Percentiles rank a stretch among this genome's conserved stretches.
phyloP scores from a whole-genome alignment of 2,329 filamentous ascomycete species.

The Alternaria consortialis region DNA sequence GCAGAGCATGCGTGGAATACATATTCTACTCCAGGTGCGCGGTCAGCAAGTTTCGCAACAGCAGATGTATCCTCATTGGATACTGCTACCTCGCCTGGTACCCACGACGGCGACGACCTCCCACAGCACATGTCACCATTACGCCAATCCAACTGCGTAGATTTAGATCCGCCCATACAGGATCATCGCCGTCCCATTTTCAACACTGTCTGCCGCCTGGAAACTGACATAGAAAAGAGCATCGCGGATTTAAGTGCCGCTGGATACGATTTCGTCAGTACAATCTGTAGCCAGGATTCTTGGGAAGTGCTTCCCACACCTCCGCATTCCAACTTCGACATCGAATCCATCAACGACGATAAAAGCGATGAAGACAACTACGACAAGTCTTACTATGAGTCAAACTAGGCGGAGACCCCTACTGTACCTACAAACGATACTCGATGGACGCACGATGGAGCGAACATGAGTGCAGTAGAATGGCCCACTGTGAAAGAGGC shows the following conservation, averaged over 20 bases:
- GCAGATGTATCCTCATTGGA: neutral
- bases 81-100: neutral
- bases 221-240: neutral
- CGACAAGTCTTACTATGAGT: neutral
- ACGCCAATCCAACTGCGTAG: neutral
- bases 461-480: slow-evolving; percentile 16
- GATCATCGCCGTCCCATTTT: neutral
- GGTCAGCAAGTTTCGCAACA: neutral
- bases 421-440: neutral
- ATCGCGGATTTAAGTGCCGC: neutral
- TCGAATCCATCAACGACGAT: neutral
- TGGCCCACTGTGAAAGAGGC: slow-evolving; percentile 32
- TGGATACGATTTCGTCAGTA: neutral
- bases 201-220: neutral
- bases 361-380: neutral
- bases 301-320: neutral
- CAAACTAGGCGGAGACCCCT: slow-evolving; percentile 1
- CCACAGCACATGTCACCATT: neutral
- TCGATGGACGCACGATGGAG: neutral
- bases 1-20: neutral
- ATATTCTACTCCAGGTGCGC: neutral
- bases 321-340: neutral
- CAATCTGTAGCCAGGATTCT: neutral
- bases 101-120: neutral
- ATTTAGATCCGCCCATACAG: neutral